These are phyloP conservation scores for Murraya paniculata DNA, from an alignment of 345 rosid species.

Conservation along the genomic window DNA sequence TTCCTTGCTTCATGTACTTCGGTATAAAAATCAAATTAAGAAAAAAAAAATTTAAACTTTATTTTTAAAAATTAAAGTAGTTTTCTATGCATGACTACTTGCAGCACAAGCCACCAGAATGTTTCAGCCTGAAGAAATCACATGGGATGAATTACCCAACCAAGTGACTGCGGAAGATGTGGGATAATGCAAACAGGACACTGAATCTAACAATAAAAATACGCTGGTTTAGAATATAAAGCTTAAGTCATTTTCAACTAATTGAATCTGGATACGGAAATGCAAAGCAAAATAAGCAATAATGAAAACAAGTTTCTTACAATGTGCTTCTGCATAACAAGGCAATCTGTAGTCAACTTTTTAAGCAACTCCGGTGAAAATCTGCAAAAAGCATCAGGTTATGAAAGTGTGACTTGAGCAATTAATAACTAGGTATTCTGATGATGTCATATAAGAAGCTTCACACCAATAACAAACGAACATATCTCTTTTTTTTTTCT, in stretches of 20 bases:
- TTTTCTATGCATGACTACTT: background rate
- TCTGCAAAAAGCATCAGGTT: conserved; percentile 33
- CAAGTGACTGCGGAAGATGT: background rate
- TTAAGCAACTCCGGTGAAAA: conserved; percentile 65
- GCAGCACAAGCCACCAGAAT: background rate
- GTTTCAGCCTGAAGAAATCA: background rate
- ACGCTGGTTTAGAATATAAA: background rate
- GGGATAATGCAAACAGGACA: background rate
- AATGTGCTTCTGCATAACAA: conserved; percentile 89
- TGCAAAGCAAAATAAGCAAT: background rate
- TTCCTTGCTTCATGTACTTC: background rate
- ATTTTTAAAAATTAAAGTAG: background rate
- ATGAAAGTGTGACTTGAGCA: background rate
- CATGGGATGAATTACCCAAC: background rate
- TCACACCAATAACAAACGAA: background rate
- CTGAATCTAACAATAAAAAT: background rate
- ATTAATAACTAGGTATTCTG: background rate
- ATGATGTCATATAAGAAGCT: background rate
- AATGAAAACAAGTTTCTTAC: conserved; percentile 42
- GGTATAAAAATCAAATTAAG: background rate
- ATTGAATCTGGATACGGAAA: background rate
- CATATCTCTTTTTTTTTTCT: no score
- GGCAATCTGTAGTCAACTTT: conserved; percentile 68
- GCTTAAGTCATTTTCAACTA: background rate
- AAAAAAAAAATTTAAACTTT: background rate